phyloP scores from a whole-genome alignment of 106 monocot species.

The Dioscorea dumetorum region DNA sequence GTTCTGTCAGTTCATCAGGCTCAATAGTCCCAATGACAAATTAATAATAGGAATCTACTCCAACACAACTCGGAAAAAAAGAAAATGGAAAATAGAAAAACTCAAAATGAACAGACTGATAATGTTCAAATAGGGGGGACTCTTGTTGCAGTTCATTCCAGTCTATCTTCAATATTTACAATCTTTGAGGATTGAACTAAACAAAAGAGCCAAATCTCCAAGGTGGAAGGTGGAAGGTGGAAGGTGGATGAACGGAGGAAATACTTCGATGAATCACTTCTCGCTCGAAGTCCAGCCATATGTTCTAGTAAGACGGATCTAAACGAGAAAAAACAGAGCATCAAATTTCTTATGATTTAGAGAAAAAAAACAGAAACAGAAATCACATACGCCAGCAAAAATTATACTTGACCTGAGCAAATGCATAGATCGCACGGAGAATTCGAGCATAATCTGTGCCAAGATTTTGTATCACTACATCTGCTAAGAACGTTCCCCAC shows the following conservation, averaged over 20 bases:
- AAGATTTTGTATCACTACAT: conserved; percentile 90
- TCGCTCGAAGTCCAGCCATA: conserved; percentile 37
- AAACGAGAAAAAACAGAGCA: background rate
- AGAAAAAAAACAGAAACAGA: background rate
- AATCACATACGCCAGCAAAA: background rate
- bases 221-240: background rate
- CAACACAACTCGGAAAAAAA: too few relatives aligned
- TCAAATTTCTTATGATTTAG: background rate
- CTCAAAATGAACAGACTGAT: background rate
- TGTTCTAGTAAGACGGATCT: conserved; percentile 74
- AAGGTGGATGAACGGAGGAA: background rate
- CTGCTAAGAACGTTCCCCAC: conserved; percentile 88
- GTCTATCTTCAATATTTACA: background rate
- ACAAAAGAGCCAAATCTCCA: background rate
- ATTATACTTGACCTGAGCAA: conserved; percentile 59
- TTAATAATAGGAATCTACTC: too few relatives aligned
- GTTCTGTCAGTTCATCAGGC: too few relatives aligned
- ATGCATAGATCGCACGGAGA: conserved; percentile 86
- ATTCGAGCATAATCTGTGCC: conserved; percentile 96
- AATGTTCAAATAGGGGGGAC: background rate
- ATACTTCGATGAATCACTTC: background rate
- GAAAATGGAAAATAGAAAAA: background rate
- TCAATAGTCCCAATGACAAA: too few relatives aligned
- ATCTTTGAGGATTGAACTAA: background rate
- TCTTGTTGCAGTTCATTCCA: too few relatives aligned